phyloP scores from a whole-genome alignment of 202 grass and related monocot genomes.

The Musa balbisiana region DNA sequence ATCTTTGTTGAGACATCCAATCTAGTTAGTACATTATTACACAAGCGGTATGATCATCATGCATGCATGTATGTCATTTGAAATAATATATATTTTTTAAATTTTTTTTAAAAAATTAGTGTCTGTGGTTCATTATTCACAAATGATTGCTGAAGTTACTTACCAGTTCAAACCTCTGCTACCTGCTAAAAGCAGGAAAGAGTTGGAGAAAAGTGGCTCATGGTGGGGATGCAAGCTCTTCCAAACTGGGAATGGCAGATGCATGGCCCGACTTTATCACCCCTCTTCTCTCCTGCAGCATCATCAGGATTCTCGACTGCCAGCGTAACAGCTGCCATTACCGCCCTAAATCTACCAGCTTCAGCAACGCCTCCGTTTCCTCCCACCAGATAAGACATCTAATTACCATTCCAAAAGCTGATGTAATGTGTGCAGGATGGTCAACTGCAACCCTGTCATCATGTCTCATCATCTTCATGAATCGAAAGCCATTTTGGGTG shows the following conservation, averaged over 20 bases:
- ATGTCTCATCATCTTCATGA: too few species aligned
- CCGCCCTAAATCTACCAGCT: not conserved
- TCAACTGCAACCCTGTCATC: too few species aligned
- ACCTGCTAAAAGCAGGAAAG: not conserved
- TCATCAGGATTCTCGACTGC: conserved; percentile 25
- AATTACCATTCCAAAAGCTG: too few species aligned
- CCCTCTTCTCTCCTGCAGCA: conserved; percentile 21
- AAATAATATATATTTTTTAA: too few species aligned
- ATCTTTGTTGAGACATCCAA: too few species aligned
- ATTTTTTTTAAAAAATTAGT: not conserved
- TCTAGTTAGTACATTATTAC: too few species aligned
- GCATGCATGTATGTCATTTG: too few species aligned
- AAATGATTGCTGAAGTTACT: not conserved
- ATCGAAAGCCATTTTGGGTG: too few species aligned
- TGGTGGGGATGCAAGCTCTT: not conserved
- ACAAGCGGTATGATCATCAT: too few species aligned
- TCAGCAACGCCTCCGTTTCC: conserved; percentile 1
- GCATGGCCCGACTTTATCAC: not conserved
- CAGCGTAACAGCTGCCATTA: not conserved
- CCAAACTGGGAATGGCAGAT: not conserved
- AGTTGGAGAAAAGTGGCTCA: conserved; percentile 7
- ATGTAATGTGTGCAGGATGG: too few species aligned
- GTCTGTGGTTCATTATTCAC: not conserved
- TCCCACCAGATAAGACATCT: not conserved
- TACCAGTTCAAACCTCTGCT: not conserved